Conservation (phyloP, 495 filamentous ascomycete species). For the Podospora tetraspora region DNA sequence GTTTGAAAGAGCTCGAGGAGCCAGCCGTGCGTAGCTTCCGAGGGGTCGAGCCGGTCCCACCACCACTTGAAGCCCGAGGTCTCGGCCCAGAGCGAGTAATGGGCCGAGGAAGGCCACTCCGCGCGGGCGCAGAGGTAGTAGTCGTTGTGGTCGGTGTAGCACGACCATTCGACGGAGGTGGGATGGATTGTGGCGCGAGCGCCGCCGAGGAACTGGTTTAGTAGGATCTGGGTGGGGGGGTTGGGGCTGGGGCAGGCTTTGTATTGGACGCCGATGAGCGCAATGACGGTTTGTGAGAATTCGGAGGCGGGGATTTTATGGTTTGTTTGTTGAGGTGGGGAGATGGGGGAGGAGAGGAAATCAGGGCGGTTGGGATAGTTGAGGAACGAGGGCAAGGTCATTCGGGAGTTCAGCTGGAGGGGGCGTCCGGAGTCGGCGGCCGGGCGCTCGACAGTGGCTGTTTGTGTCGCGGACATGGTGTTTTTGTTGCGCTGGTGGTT, state of each 20-base stretch:
- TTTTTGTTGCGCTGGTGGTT: not conserved
- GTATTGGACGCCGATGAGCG: conserved; percentile 29
- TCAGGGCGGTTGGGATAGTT: conserved; percentile 1
- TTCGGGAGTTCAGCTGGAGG: too few relatives aligned
- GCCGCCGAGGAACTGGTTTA: conserved; percentile 15
- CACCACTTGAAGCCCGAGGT: conserved; percentile 26
- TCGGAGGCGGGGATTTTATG: conserved; percentile 24
- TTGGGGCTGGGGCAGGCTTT: too few relatives aligned
- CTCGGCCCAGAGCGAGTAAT: conserved; percentile 23
- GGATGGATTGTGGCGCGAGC: conserved; percentile 2
- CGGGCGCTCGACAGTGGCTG: not conserved
- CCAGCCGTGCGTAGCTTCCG: conserved; percentile 21
- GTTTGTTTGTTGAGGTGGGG: conserved; percentile 20
- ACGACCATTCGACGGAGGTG: conserved; percentile 23
- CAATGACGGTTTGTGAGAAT: conserved; percentile 29
- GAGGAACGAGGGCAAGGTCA: too few relatives aligned
- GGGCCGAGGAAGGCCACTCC: conserved; percentile 27
- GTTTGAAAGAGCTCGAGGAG: conserved; percentile 33
- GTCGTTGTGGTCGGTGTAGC: conserved; percentile 23
- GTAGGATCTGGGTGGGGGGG: too few relatives aligned
- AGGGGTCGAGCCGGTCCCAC: conserved; percentile 23
- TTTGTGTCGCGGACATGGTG: not conserved
- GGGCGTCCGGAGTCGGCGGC: too few relatives aligned
- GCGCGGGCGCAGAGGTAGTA: conserved; percentile 23
- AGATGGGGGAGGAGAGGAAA: conserved; percentile 5